These are phyloP conservation scores for Tolypocladium album DNA, from an alignment of 2,329 filamentous ascomycete genomes.

Conservation along the genomic window DNA sequence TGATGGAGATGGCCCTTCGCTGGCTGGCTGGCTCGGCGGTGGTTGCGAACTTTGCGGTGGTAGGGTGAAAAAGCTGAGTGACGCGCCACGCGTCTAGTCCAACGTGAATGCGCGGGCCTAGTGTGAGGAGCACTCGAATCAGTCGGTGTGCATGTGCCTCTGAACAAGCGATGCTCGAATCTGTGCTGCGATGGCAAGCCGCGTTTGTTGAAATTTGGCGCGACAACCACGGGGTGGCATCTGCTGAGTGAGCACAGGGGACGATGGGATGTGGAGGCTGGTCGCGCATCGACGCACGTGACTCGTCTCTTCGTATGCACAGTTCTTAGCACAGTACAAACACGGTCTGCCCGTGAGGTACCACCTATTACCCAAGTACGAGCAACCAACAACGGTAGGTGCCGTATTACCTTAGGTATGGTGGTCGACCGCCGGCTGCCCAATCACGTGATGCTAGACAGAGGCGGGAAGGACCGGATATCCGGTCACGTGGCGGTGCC, in stretches of 20 bases:
- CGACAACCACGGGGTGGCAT: constrained; percentile 11
- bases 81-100: constrained; percentile 5
- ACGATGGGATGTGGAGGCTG: not conserved
- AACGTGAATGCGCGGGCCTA: not conserved
- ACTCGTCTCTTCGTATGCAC: too few relatives aligned
- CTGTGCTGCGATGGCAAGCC: constrained; percentile 14
- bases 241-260: not conserved
- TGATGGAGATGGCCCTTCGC: constrained; percentile 6
- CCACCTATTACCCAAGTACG: too few relatives aligned
- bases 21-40: constrained; percentile 5
- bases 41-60: constrained; percentile 1
- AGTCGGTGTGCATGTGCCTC: not conserved
- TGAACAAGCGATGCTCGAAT: constrained; percentile 11
- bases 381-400: too few relatives aligned
- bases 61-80: constrained; percentile 1
- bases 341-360: too few relatives aligned
- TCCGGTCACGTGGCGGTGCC: not conserved
- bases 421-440: too few relatives aligned
- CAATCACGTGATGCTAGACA: not conserved
- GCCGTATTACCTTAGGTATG: too few relatives aligned
- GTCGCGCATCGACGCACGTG: not conserved
- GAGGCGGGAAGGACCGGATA: not conserved
- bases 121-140: not conserved
- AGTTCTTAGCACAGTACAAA: too few relatives aligned
- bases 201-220: constrained; percentile 28